These are phyloP conservation scores for Phytopythium aichiense DNA, from an alignment of 352 stramenopile species.

Conservation along the genomic window DNA sequence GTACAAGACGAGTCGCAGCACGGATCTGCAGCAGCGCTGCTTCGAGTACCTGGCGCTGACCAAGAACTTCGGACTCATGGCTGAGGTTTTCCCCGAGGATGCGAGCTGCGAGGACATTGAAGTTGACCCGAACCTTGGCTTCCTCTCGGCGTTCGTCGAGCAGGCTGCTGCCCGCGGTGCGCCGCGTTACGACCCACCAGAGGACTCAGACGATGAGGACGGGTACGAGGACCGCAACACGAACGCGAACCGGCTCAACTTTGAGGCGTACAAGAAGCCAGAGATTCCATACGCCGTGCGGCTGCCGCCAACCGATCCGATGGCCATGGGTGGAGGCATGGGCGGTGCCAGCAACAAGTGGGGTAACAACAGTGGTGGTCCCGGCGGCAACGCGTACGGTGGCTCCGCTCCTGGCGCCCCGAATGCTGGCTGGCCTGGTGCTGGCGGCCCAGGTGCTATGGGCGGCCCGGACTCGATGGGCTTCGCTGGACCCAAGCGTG, in stretches of 20 bases:
- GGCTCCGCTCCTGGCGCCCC: conserved; percentile 13
- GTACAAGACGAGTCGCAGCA: conserved; percentile 94
- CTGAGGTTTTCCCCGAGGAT: conserved; percentile 95
- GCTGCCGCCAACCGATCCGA: conserved; percentile 51
- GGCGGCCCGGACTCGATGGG: conserved; percentile 32
- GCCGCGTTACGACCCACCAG: conserved; percentile 92
- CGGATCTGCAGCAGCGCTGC: conserved; percentile 98
- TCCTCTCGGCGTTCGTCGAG: conserved; percentile 94
- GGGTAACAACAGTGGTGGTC: conserved; percentile 17
- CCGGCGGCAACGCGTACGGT: conserved; percentile 9
- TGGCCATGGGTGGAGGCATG: conserved; percentile 16
- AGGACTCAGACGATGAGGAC: conserved; percentile 94
- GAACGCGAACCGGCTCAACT: conserved; percentile 71
- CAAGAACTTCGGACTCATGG: conserved; percentile 90
- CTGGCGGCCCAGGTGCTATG: conserved; percentile 2
- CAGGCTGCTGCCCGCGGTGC: conserved; percentile 91
- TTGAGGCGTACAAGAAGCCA: conserved; percentile 89
- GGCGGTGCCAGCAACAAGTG: conserved; percentile 59
- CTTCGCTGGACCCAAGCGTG: conserved; percentile 40
- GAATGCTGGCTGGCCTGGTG: conserved; percentile 30
- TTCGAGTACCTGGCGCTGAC: conserved; percentile 97
- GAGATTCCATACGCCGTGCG: conserved; percentile 85
- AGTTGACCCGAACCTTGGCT: conserved; percentile 94
- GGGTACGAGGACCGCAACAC: conserved; percentile 62
- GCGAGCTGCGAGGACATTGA: conserved; percentile 94